phyloP scores from a whole-genome alignment of 2,329 filamentous ascomycete species.

The Trichoderma endophyticum region DNA sequence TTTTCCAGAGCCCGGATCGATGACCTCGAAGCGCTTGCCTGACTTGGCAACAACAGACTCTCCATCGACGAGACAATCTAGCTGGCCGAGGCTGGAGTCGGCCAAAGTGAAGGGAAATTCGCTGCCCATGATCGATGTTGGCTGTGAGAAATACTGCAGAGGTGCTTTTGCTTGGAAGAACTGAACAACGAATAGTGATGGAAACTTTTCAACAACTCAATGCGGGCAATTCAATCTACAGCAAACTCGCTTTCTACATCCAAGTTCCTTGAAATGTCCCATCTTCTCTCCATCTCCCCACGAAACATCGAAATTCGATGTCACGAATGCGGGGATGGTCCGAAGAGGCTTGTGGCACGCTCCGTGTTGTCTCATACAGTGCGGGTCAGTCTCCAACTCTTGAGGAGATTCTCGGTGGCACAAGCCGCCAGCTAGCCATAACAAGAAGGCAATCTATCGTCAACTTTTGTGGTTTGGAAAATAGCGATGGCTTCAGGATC shows the following conservation, averaged over 20 bases:
- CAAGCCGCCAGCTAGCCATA: conserved; percentile 4
- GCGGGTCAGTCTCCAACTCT: background rate
- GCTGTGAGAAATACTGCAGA: background rate
- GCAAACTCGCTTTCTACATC: background rate
- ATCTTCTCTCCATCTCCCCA: background rate
- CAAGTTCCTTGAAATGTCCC: background rate
- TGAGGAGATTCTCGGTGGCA: conserved; percentile 1
- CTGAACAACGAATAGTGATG: background rate
- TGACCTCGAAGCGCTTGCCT: conserved; percentile 48
- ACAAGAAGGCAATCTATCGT: conserved; percentile 12
- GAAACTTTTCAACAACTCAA: background rate
- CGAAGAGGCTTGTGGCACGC: conserved; percentile 21
- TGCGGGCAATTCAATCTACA: too few relatives aligned
- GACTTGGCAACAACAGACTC: conserved; percentile 44
- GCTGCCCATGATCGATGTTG: background rate
- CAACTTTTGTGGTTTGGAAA: background rate
- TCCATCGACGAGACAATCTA: conserved; percentile 50
- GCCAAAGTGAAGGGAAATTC: conserved; percentile 42
- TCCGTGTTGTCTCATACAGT: conserved; percentile 13
- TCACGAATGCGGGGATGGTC: conserved; percentile 11
- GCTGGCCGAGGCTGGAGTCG: conserved; percentile 46
- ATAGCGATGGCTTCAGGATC: background rate
- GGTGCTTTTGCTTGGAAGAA: background rate
- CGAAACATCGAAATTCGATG: background rate
- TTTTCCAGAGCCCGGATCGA: conserved; percentile 51